phyloP scores from a whole-genome alignment of 2,329 filamentous ascomycete species.

The Diplodia seriata region DNA sequence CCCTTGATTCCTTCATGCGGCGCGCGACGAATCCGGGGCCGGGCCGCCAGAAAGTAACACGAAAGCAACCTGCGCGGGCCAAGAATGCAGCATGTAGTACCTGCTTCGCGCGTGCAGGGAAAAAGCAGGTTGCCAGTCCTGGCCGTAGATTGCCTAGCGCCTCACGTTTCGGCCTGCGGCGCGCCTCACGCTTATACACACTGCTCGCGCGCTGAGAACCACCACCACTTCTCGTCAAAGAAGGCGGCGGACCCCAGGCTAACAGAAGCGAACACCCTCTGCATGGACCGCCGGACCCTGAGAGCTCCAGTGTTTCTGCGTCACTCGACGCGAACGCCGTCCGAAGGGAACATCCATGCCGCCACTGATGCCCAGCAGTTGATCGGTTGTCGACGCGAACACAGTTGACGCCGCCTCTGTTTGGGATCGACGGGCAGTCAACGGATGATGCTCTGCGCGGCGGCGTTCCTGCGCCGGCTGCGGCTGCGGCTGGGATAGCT shows the following conservation, averaged over 20 bases:
- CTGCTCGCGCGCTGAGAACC: background rate
- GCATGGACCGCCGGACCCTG: background rate
- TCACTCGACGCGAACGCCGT: background rate
- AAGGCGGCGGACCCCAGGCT: conserved; percentile 8
- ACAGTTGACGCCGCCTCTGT: conserved; percentile 2
- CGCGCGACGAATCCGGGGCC: conserved; percentile 18
- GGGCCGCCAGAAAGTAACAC: conserved; percentile 16
- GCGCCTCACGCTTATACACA: conserved; percentile 8
- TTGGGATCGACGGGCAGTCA: background rate
- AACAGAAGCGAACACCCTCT: background rate
- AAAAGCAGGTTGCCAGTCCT: conserved; percentile 15
- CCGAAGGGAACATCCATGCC: conserved; percentile 6
- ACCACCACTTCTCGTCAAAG: background rate
- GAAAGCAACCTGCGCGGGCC: conserved; percentile 6
- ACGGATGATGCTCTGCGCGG: background rate
- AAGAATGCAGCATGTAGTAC: background rate
- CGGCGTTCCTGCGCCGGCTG: background rate
- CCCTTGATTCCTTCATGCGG: conserved; percentile 30
- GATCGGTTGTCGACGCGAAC: background rate
- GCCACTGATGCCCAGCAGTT: background rate
- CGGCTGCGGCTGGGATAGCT: background rate
- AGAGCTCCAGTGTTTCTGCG: conserved; percentile 7
- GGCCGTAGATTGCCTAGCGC: conserved; percentile 15
- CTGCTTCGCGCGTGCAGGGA: conserved; percentile 16
- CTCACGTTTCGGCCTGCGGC: conserved; percentile 19